These are phyloP conservation scores for Pseudotsuga menziesii DNA, from an alignment of 75 land plant genomes.

Conservation along the genomic window DNA sequence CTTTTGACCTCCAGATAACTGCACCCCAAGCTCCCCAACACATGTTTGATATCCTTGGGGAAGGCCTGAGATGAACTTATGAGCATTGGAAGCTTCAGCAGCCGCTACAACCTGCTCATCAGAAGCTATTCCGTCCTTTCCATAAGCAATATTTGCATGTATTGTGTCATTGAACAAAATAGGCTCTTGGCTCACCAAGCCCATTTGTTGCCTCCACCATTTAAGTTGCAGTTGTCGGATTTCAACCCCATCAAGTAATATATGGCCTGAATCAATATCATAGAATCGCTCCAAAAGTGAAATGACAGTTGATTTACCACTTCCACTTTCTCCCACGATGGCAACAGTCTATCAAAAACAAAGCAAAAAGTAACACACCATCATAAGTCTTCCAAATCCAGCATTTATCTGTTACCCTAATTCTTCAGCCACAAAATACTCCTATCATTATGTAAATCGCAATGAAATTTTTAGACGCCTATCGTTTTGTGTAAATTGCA, in stretches of 20 bases:
- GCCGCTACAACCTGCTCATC: conserved; percentile 48
- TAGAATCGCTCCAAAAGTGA: conserved; percentile 67
- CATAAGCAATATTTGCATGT: conserved; percentile 52
- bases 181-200: conserved; percentile 67
- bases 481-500: conserved; percentile 7
- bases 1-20: conserved; percentile 88
- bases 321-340: conserved; percentile 72
- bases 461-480: conserved; percentile 18
- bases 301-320: conserved; percentile 74
- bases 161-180: conserved; percentile 43
- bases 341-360: conserved; percentile 59
- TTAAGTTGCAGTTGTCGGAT: conserved; percentile 35
- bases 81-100: conserved; percentile 55
- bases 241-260: conserved; percentile 47
- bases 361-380: conserved; percentile 10
- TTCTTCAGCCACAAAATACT: conserved; percentile 12
- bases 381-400: conserved; percentile 12
- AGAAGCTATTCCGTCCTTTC: conserved; percentile 39
- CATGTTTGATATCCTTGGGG: conserved; percentile 56
- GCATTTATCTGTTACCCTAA: background rate
- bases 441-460: conserved; percentile 11
- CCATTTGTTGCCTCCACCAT: conserved; percentile 66
- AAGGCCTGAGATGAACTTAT: conserved; percentile 39
- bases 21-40: conserved; percentile 74
- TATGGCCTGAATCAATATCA: conserved; percentile 49